phyloP scores from a whole-genome alignment of 148 eudicot genomes.

The Bassia scoparia region DNA sequence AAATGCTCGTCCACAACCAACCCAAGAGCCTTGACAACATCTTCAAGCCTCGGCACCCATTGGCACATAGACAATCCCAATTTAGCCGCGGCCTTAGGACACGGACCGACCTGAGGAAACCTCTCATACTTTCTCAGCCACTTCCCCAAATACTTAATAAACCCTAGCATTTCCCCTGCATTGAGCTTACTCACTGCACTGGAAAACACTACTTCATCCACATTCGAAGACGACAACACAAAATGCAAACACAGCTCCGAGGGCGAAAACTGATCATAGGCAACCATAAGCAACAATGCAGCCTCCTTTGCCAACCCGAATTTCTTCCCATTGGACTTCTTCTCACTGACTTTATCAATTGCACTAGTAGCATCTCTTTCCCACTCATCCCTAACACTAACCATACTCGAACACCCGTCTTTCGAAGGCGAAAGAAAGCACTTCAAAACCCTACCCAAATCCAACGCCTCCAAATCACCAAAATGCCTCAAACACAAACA shows the following conservation, averaged over 20 bases:
- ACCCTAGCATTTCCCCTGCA: conserved; percentile 52
- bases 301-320: conserved; percentile 56
- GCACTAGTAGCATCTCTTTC: conserved; percentile 56
- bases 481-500: conserved; percentile 58
- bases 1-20: conserved; percentile 83
- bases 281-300: conserved; percentile 65
- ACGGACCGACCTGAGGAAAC: conserved; percentile 60
- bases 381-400: conserved; percentile 63
- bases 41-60: conserved; percentile 64
- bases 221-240: conserved; percentile 44
- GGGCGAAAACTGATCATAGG: conserved; percentile 58
- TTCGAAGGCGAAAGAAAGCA: conserved; percentile 49
- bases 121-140: conserved; percentile 80
- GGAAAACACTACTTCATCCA: conserved; percentile 71
- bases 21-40: conserved; percentile 52
- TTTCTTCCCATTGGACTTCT: conserved; percentile 31
- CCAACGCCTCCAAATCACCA: conserved; percentile 43
- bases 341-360: conserved; percentile 36
- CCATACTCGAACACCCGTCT: conserved; percentile 44
- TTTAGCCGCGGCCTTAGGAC: conserved; percentile 36
- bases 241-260: conserved; percentile 74
- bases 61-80: conserved; percentile 50
- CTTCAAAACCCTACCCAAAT: conserved; percentile 50
- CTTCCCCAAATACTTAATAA: conserved; percentile 70
- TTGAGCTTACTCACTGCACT: conserved; percentile 61